Evolutionary conservation across 148 eudicot genomes (phyloP).

Genomic region (Fagopyrum homotropicum): DNA sequence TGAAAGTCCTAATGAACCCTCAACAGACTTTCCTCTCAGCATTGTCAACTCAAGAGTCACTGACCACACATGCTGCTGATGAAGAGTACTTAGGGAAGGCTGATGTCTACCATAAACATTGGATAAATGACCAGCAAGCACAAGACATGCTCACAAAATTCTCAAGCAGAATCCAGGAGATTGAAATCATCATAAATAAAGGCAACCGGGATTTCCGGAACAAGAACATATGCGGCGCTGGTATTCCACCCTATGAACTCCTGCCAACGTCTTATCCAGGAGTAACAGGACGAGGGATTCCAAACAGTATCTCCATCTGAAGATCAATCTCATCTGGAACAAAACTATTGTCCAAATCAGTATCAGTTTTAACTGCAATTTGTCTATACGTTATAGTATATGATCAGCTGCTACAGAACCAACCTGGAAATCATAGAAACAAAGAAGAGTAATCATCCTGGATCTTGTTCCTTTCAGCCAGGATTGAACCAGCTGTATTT

Average conservation of each 20-base stretch:
- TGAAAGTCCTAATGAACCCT: slow-evolving; percentile 29
- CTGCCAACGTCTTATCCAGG: slow-evolving; percentile 80
- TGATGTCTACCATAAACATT: slow-evolving; percentile 31
- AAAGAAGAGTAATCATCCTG: neutral
- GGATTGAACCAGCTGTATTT: neutral
- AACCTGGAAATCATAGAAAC: neutral
- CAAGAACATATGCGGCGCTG: slow-evolving; percentile 72
- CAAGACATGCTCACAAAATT: slow-evolving; percentile 38
- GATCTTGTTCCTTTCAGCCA: neutral
- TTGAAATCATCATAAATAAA: slow-evolving; percentile 47
- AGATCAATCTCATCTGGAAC: neutral
- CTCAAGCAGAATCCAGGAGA: slow-evolving; percentile 43
- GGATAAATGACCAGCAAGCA: slow-evolving; percentile 46
- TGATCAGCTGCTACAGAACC: neutral
- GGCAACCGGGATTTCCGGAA: slow-evolving; percentile 55
- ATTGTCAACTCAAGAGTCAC: slow-evolving; percentile 71
- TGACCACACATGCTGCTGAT: slow-evolving; percentile 81
- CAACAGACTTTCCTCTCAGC: slow-evolving; percentile 54
- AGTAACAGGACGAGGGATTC: slow-evolving; percentile 87
- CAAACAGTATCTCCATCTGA: slow-evolving; percentile 86
- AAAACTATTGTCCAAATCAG: neutral
- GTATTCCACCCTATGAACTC: slow-evolving; percentile 85
- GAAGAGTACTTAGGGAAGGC: slow-evolving; percentile 72
- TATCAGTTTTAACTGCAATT: neutral
- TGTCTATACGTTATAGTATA: too few species aligned